Evolutionary conservation across 768 basidiomycete species (phyloP).

Genomic region (Lactarius pseudohatsudake): DNA sequence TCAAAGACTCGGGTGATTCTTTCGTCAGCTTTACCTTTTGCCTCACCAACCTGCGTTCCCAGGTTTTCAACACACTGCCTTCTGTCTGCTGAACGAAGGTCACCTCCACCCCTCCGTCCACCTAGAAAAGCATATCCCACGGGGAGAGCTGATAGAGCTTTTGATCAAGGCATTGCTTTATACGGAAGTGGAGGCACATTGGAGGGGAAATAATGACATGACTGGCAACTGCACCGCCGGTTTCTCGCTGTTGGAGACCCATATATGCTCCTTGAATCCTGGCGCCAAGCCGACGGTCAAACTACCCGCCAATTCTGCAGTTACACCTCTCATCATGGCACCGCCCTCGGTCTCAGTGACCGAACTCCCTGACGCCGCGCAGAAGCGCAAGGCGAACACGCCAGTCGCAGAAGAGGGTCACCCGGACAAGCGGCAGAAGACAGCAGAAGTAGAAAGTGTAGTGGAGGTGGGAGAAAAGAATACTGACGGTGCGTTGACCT

Average conservation of each 20-base stretch:
- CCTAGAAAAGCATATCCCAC: conserved; percentile 70
- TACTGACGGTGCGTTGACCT: conserved; percentile 38
- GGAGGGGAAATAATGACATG: conserved; percentile 57
- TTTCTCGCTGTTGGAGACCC: conserved; percentile 75
- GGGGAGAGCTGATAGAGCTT: conserved; percentile 80
- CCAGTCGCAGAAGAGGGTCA: conserved; percentile 44
- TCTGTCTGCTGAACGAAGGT: conserved; percentile 73
- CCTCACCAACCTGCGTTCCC: conserved; percentile 24
- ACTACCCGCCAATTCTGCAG: conserved; percentile 16
- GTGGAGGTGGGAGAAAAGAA: conserved; percentile 30
- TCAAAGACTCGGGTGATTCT: conserved; percentile 71
- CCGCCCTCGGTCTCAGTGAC: background rate
- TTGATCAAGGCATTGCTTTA: conserved; percentile 80
- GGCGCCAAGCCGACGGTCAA: conserved; percentile 33
- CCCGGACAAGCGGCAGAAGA: conserved; percentile 63
- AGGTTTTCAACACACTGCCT: conserved; percentile 85
- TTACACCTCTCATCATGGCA: conserved; percentile 3
- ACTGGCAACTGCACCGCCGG: conserved; percentile 63
- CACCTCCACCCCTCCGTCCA: conserved; percentile 68
- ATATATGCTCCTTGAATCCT: conserved; percentile 62
- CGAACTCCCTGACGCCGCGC: conserved; percentile 15
- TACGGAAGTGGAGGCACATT: conserved; percentile 80
- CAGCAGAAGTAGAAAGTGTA: conserved; percentile 46
- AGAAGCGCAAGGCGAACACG: conserved; percentile 30
- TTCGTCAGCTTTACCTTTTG: conserved; percentile 5